Evolutionary conservation across 495 filamentous ascomycete genomes (phyloP), one percentile per base, ranked within the genome.

Genomic region (Corynascus novoguineensis): DNA sequence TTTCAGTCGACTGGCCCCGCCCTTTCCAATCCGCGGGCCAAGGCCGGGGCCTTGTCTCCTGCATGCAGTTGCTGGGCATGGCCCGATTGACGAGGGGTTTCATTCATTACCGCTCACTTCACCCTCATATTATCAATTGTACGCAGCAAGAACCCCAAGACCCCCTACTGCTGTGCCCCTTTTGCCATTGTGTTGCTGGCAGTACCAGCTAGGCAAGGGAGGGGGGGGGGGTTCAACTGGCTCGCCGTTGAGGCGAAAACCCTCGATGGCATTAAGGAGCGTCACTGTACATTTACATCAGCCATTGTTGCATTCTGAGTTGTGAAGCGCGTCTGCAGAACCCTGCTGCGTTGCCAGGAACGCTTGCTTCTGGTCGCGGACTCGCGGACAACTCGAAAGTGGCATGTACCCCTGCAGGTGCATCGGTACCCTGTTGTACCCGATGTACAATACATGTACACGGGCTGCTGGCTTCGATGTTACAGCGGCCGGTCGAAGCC

Each of bases 371-470:
- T 58, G 34, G 38, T 19, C 44, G 25, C 41, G 10, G 31, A n/a
- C 11, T 55, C 21, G 27, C 50, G 37, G 51, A 44, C 53, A 32
- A 21, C 47, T 45, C 28, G n/a, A 21, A n/a, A 28, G 47, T 58
- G 58, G 37, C 31, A 70, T 62, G 67, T 70, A 70, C 63, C 63
- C 61, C 50, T 66, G 61, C 61, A 60, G 44, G 47, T 47, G 40
- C 32, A 28, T 48, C 45, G 63, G 67, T 70, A 70, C 65, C 58
- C 61, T 47, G 54, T 63, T 66, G 67, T 70, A 70, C 67, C 60
- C 58, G 44, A 61, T 58, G 61, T 64, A 12, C 15, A 10, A 38
- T 38, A 5, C 35, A 38, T 38, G 24, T 8, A 28, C 28, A 49
- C 35, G 48, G 32, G 22, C 32, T 42, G 50, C 28, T 31, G 37